Conservation (phyloP, 2,329 filamentous ascomycete genomes). For the Stemphylium lycopersici region DNA sequence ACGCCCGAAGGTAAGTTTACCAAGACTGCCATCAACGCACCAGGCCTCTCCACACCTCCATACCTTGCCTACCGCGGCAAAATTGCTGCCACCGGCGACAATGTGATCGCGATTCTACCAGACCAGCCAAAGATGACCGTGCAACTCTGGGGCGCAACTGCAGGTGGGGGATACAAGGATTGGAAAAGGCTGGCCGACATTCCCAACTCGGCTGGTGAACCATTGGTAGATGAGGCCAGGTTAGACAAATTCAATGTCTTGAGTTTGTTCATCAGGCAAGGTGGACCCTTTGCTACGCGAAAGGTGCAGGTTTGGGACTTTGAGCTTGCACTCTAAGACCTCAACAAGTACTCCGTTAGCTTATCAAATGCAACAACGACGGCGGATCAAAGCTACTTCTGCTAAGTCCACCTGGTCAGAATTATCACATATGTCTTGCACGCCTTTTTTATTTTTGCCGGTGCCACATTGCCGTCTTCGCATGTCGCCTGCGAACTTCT, state of each 20-base stretch:
- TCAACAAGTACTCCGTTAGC: too few species aligned
- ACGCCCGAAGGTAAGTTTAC: slow-evolving; percentile 35
- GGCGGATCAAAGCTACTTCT: too few species aligned
- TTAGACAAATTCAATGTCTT: slow-evolving; percentile 31
- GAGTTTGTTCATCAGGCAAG: slow-evolving; percentile 45
- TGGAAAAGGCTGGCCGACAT: slow-evolving; percentile 43
- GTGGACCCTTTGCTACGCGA: slow-evolving; percentile 39
- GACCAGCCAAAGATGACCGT: slow-evolving; percentile 38
- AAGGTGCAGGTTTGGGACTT: slow-evolving; percentile 47
- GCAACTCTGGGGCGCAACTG: slow-evolving; percentile 39
- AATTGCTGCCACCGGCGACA: slow-evolving; percentile 35
- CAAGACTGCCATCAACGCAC: slow-evolving; percentile 38
- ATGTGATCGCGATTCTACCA: slow-evolving; percentile 37
- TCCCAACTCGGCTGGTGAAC: slow-evolving; percentile 39
- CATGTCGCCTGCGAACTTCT: too few species aligned
- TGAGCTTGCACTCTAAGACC: slow-evolving; percentile 14
- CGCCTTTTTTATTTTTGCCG: too few species aligned
- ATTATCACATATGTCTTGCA: too few species aligned
- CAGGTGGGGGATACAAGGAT: slow-evolving; percentile 31
- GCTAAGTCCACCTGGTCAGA: too few species aligned
- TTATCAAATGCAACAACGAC: too few species aligned
- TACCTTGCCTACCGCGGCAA: slow-evolving; percentile 45
- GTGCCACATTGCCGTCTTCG: too few species aligned
- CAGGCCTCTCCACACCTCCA: slow-evolving; percentile 38
- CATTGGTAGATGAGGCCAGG: slow-evolving; percentile 40